A percentile compares a stretch with the other conserved stretches of the same genome.
Evolutionary conservation across 2,329 filamentous ascomycete species (phyloP).

Genomic region (Phialocephala sp.): DNA sequence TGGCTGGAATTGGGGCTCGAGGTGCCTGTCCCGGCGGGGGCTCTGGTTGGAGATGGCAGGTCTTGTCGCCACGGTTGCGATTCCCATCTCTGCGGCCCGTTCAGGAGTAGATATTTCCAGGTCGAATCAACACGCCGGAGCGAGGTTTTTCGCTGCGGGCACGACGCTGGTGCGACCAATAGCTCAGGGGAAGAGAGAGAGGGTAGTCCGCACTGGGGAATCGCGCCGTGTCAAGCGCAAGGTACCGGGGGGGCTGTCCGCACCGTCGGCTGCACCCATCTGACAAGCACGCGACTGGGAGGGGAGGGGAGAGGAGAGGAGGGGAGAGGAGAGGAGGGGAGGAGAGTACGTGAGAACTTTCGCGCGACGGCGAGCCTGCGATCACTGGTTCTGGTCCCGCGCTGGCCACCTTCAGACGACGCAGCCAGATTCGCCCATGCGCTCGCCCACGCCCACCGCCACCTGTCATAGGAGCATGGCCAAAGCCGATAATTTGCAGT

Average conservation of each 20-base stretch:
- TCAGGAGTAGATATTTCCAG: not conserved
- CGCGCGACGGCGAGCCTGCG: too few species aligned
- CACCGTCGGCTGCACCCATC: not conserved
- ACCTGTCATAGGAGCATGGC: not conserved
- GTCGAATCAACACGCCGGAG: not conserved
- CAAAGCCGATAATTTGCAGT: not conserved
- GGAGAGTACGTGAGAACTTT: not conserved
- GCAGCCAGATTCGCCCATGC: not conserved
- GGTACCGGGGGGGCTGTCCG: not conserved
- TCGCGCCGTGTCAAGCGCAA: not conserved
- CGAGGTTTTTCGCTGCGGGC: not conserved
- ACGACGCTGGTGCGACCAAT: slow-evolving; percentile 2
- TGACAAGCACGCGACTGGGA: slow-evolving; percentile 7
- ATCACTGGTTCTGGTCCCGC: too few species aligned
- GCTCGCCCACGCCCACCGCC: too few species aligned
- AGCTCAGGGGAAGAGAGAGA: not conserved
- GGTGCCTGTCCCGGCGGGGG: not conserved
- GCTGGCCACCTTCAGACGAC: not conserved
- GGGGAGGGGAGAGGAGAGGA: too few species aligned
- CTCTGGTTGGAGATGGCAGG: not conserved
- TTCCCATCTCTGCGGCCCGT: not conserved
- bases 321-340: too few species aligned
- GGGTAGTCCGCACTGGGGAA: not conserved
- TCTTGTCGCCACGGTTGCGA: not conserved
- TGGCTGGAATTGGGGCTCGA: not conserved